phyloP scores from a whole-genome alignment of 192 early-diverging fungal genomes.

The Umbelopsis vinacea region DNA sequence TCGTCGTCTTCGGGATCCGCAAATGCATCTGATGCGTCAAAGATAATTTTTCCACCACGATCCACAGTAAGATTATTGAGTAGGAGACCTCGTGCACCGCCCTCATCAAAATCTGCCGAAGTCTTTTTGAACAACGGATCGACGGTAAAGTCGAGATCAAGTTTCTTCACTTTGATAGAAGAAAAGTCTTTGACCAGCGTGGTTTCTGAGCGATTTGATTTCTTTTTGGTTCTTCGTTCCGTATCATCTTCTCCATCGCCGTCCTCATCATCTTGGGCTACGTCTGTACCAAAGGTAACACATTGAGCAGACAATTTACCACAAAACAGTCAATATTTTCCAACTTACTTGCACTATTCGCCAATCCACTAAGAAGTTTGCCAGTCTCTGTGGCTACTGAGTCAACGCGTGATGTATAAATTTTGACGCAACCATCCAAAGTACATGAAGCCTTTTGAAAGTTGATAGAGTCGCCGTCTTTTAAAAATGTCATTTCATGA shows the following conservation, averaged over 20 bases:
- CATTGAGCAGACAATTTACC: not conserved
- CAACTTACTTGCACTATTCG: slow-evolving; percentile 67
- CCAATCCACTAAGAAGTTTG: slow-evolving; percentile 85
- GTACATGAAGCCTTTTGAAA: slow-evolving; percentile 98
- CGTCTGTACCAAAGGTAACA: not conserved
- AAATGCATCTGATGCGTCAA: slow-evolving; percentile 88
- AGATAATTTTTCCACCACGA: slow-evolving; percentile 85
- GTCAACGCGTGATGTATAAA: slow-evolving; percentile 96
- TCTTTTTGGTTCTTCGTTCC: slow-evolving; percentile 49
- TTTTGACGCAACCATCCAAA: slow-evolving; percentile 95
- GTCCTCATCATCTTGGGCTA: slow-evolving; percentile 40
- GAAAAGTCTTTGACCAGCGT: slow-evolving; percentile 87
- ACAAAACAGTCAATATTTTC: not conserved
- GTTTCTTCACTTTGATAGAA: slow-evolving; percentile 79
- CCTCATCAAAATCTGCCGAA: slow-evolving; percentile 98
- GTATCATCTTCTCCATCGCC: slow-evolving; percentile 56
- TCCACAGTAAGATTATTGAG: slow-evolving; percentile 87
- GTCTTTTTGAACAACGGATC: slow-evolving; percentile 98
- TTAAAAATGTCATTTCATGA: slow-evolving; percentile 90
- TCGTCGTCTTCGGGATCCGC: slow-evolving; percentile 49
- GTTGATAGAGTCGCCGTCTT: slow-evolving; percentile 97
- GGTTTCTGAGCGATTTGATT: slow-evolving; percentile 54
- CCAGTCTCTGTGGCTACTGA: slow-evolving; percentile 93
- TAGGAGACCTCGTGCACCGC: slow-evolving; percentile 89
- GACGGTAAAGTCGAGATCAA: slow-evolving; percentile 90